A percentile compares a stretch with the other conserved stretches of the same genome.
Evolutionary conservation across 2,329 filamentous ascomycete genomes (phyloP).

Genomic region (Erysiphe pulchra): DNA sequence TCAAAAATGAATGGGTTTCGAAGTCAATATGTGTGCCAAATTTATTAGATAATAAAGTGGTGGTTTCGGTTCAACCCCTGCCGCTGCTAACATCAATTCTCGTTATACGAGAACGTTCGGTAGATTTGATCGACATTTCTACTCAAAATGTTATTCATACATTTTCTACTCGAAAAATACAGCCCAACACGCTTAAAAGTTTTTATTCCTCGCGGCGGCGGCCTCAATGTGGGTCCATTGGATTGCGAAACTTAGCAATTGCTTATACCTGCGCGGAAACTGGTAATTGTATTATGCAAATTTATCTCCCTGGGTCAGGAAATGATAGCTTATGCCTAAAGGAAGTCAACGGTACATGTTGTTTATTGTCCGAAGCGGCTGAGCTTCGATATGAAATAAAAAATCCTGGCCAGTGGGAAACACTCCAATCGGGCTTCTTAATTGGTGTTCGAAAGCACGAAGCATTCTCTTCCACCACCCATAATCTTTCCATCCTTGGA

Average conservation of each 20-base stretch:
- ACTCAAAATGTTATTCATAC: constrained; percentile 31
- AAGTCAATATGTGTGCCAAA: constrained; percentile 19
- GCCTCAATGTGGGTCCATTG: constrained; percentile 26
- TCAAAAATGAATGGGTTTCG: constrained; percentile 23
- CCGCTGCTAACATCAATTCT: constrained; percentile 33
- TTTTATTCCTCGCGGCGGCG: constrained; percentile 26
- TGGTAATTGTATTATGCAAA: constrained; percentile 37
- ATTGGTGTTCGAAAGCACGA: constrained; percentile 29
- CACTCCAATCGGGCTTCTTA: constrained; percentile 31
- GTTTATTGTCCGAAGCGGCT: constrained; percentile 24
- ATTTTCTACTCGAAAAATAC: constrained; percentile 31
- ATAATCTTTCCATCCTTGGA: neutral
- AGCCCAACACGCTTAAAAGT: constrained; percentile 31
- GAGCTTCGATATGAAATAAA: constrained; percentile 26
- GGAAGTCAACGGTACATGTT: constrained; percentile 18
- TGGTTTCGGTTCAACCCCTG: constrained; percentile 31
- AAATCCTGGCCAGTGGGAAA: constrained; percentile 41
- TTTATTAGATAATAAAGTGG: constrained; percentile 17
- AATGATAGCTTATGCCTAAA: constrained; percentile 25
- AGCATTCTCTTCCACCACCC: neutral
- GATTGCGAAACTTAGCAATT: constrained; percentile 35
- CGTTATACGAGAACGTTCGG: constrained; percentile 27
- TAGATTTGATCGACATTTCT: constrained; percentile 34
- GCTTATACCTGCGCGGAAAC: constrained; percentile 34
- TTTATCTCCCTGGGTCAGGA: constrained; percentile 27